A percentile compares a stretch with the other conserved stretches of the same genome.
phyloP scores from a whole-genome alignment of 2,329 filamentous ascomycete species.

The Ophiostoma tasmaniense region DNA sequence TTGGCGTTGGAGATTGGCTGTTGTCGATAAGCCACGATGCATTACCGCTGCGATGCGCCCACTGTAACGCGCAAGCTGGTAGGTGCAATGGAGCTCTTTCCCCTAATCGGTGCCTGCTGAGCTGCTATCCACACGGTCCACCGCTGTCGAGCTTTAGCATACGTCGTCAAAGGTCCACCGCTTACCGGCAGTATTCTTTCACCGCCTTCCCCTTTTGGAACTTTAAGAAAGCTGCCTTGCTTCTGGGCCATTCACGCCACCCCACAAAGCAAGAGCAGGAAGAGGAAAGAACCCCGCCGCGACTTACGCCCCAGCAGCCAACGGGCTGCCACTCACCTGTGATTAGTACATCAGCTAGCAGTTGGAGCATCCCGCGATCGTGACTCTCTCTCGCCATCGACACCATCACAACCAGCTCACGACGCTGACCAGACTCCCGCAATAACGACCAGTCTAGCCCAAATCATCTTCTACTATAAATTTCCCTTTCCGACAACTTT shows the following conservation, averaged over 20 bases:
- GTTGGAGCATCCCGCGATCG: not conserved
- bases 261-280: not conserved
- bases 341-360: not conserved
- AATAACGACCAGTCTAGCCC: not conserved
- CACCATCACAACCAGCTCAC: not conserved
- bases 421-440: not conserved
- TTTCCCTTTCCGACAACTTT: not conserved
- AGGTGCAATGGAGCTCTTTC: conserved; percentile 9
- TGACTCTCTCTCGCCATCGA: not conserved
- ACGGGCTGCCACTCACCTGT: not conserved
- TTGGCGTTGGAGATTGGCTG: not conserved
- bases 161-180: conserved; percentile 27
- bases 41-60: not conserved
- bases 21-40: conserved; percentile 6
- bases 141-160: not conserved
- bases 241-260: not conserved
- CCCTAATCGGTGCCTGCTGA: conserved; percentile 32
- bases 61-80: conserved; percentile 1
- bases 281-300: conserved; percentile 14
- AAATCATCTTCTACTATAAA: not conserved
- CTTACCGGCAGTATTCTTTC: conserved; percentile 29
- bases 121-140: conserved; percentile 33
- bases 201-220: conserved; percentile 17
- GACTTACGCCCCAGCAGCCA: not conserved
- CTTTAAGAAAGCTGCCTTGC: not conserved